Base-by-base conservation (phyloP, 768 basidiomycete genomes). In the Leccinum imitatum region DNA sequence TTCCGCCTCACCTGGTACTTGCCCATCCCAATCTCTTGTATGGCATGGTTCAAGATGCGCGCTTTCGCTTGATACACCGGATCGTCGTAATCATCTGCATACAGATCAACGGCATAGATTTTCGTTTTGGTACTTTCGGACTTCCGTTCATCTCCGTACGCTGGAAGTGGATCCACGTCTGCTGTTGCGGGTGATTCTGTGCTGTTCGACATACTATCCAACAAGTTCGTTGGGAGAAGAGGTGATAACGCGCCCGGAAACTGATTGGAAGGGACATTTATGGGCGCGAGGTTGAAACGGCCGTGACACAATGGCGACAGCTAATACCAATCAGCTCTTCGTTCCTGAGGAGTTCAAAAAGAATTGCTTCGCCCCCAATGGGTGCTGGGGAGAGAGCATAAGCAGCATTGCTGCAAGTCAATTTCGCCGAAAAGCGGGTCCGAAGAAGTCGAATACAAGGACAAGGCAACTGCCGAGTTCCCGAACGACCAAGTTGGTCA, bases 401-500 rank as follows among this genome's bases (percentile, higher is more conserved):
- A 33, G n/a, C n/a, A n/a, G n/a, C n/a, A n/a, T n/a, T n/a, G n/a
- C n/a, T n/a, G n/a, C n/a, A n/a, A n/a, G 33, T 39, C 37, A 39
- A 17, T 69, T 95, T 95, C 59, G 93, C 96, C 3, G 90, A 91
- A 19, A 81, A 31, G 94, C 6, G 93, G 93, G 0, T 73, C 69
- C 11, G 86, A 84, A 46, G 90, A 85, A 35, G 85, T 83, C 53
- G 77, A 72, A n/a, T 71, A 72, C 50, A 78, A 69, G 31, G 78
- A 72, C 57, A 75, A 69, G 25, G 76, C 65, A 15, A 64, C 64
- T 10, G 73, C 77, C 37, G 87, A 84, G 76, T 84, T 81, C 54
- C 82, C 82, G 30, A 60, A 89, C 90, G 62, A 91, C 94, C 63
- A 98, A 98, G 85, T 87, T 98, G 82, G 93, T 98, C 67, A 98